These are phyloP conservation scores for Fistulinella cinereoalba DNA, from an alignment of 1,284 basidiomycete genomes.

Conservation along the genomic window DNA sequence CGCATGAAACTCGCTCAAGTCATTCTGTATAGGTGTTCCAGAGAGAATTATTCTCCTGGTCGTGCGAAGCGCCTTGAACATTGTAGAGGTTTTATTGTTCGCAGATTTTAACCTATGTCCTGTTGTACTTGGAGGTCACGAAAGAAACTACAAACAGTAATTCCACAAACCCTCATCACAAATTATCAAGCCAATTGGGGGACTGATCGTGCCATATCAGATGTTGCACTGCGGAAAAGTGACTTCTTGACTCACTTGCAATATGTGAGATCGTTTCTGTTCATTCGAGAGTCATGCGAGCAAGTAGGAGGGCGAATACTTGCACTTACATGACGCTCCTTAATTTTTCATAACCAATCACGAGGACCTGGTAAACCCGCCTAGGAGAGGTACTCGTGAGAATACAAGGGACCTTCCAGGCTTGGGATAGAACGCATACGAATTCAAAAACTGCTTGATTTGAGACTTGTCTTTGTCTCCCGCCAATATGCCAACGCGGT, in stretches of 20 bases:
- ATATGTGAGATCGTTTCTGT: constrained; percentile 56
- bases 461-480: constrained; percentile 76
- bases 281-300: constrained; percentile 4
- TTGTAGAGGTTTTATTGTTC: constrained; percentile 86
- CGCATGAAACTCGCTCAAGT: constrained; percentile 91
- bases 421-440: constrained; percentile 44
- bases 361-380: constrained; percentile 78
- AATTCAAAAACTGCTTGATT: constrained; percentile 74
- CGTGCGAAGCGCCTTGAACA: constrained; percentile 81
- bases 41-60: constrained; percentile 84
- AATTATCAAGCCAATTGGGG: constrained; percentile 89
- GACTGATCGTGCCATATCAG: constrained; percentile 43
- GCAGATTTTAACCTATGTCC: constrained; percentile 94
- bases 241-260: constrained; percentile 51
- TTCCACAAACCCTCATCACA: constrained; percentile 83
- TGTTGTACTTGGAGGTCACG: constrained; percentile 25
- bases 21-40: constrained; percentile 97
- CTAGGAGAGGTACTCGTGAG: constrained; percentile 36
- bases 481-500: constrained; percentile 75
- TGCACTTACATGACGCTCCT: constrained; percentile 69
- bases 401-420: constrained; percentile 1
- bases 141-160: background rate
- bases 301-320: background rate
- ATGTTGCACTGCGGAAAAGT: background rate
- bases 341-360: constrained; percentile 95